These are phyloP conservation scores for Tetragonia tetragonoides DNA, from an alignment of 148 eudicot species.

Conservation along the genomic window DNA sequence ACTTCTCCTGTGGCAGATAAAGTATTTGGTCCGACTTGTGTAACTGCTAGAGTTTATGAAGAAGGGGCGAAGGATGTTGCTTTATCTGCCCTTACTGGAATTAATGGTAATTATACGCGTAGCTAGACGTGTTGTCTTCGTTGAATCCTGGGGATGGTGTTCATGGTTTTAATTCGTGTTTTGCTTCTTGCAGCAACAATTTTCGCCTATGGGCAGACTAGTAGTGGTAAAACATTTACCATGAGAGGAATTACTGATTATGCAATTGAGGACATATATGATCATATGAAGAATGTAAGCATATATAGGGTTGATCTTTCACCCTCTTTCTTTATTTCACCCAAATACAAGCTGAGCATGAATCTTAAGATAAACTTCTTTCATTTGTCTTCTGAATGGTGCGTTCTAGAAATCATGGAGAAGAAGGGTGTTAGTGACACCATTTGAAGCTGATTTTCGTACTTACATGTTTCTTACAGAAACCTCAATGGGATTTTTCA, in stretches of 20 bases:
- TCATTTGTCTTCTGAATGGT: neutral
- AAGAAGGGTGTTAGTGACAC: neutral
- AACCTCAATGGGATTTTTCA: conserved; percentile 55
- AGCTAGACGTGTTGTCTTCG: neutral
- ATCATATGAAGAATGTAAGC: conserved; percentile 71
- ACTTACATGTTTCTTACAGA: conserved; percentile 40
- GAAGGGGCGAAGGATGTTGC: conserved; percentile 97
- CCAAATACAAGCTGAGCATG: neutral
- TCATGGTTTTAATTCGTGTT: conserved; percentile 8
- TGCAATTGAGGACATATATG: conserved; percentile 81
- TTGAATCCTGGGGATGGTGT: neutral
- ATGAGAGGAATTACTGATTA: conserved; percentile 91
- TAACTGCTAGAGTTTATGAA: conserved; percentile 70
- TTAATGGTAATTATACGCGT: conserved; percentile 63
- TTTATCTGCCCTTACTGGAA: conserved; percentile 87
- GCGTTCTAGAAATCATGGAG: neutral
- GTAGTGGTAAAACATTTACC: conserved; percentile 98
- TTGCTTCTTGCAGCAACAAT: conserved; percentile 68
- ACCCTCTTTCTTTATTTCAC: neutral
- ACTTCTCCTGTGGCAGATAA: conserved; percentile 52
- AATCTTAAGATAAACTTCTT: neutral
- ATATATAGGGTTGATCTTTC: neutral
- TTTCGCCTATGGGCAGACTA: conserved; percentile 98
- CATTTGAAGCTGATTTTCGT: conserved; percentile 13
- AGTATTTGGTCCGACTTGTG: conserved; percentile 70